Evolutionary conservation across 192 early-diverging fungal genomes (phyloP), one percentile per base, ranked within the genome.

Genomic region (Radiomyces spectabilis): DNA sequence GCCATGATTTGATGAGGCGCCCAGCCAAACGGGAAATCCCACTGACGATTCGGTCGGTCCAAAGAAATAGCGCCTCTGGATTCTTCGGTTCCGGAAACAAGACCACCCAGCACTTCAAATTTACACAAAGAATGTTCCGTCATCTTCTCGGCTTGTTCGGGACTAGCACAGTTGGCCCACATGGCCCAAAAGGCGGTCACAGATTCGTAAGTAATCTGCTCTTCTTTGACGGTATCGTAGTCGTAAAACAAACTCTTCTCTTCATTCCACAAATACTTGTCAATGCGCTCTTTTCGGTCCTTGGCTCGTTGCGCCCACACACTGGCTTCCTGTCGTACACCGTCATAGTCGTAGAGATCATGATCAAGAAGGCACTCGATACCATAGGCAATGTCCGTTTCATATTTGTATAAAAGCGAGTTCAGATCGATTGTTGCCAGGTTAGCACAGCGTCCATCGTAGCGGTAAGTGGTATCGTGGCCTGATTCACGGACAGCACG

Each of bases 1-100:
- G 91, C 87, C 61, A 98, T 78, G n/a, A 98, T 98, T 69, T 98
- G 95, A 69, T 98, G 95, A 38, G 95, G 95, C 18, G 94, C 93
- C 95, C 95, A 97, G 5, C 95, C 89, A 51, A 84, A 88, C 2
- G 85, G 87, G 41, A 79, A 92, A 65, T 95, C 95, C 94, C 94
- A 97, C 57, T 98, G 95, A 25, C 94, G 80, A 58, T 92, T 90
- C 25, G 94, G 94, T 19, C 95, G 72, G 33, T 88, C 79, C 10
- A 94, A 65, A 8, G 83, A 72, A 41, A 93, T 86, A 9, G 52
- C 26, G 5, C 95, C 95, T 25, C 95, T 81, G 25, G 91, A 95
- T 55, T 80, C 75, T 61, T 93, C 91, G 5, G 92, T 98, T 5
- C 94, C 91, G 29, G 86, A 85, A 2, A 98, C 93, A 3, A 98